Evolutionary conservation across 148 eudicot species (phyloP).

Genomic region (Vaccinium vitisidaea): DNA sequence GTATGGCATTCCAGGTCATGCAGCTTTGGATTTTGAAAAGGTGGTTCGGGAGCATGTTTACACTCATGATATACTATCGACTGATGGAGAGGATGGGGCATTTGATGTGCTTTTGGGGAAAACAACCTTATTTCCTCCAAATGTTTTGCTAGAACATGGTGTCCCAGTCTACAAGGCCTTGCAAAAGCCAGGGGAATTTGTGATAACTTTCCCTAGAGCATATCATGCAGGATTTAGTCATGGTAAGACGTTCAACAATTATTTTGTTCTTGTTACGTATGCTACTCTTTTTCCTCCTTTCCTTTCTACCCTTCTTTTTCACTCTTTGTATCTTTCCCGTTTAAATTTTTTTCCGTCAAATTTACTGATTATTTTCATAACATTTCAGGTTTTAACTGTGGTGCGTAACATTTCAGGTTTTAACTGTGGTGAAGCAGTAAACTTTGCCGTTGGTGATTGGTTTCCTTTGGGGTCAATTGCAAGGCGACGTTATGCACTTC

Average conservation of each 20-base stretch:
- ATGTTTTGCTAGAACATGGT: slow-evolving; percentile 63
- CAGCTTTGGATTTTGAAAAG: slow-evolving; percentile 90
- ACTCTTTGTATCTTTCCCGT: no score
- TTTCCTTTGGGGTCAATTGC: slow-evolving; percentile 87
- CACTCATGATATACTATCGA: slow-evolving; percentile 57
- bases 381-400: slow-evolving; percentile 89
- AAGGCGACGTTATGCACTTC: slow-evolving; percentile 86
- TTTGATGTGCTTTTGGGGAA: slow-evolving; percentile 91
- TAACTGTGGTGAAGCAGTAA: slow-evolving; percentile 98
- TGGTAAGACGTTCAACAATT: slow-evolving; percentile 46
- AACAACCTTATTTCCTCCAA: slow-evolving; percentile 95
- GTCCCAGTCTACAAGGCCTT: slow-evolving; percentile 96
- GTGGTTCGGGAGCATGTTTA: slow-evolving; percentile 83
- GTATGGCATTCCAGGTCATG: slow-evolving; percentile 96
- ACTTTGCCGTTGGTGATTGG: slow-evolving; percentile 97
- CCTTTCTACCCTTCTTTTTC: neutral
- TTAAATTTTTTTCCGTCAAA: neutral
- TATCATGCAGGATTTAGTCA: slow-evolving; percentile 99
- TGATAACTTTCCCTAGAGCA: slow-evolving; percentile 93
- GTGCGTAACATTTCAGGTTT: slow-evolving; percentile 71
- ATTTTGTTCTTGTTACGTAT: neutral
- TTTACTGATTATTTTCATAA: neutral
- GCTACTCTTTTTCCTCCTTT: neutral
- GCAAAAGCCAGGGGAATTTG: slow-evolving; percentile 91
- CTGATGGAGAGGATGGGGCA: slow-evolving; percentile 91